Evolutionary conservation across 768 basidiomycete genomes (phyloP).

Genomic region (Tulasnella sp.): DNA sequence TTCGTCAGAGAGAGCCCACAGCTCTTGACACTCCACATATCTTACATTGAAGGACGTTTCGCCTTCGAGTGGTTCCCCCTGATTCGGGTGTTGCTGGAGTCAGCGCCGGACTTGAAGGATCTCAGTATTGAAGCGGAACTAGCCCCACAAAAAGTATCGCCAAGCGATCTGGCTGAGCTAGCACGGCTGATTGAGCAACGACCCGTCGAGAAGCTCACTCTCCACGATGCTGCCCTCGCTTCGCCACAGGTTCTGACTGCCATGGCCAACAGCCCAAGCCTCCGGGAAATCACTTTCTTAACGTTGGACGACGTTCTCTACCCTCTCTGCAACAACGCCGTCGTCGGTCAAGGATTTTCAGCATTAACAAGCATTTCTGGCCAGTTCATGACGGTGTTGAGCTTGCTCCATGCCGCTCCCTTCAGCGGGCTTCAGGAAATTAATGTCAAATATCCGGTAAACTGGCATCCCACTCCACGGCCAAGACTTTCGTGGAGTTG

Average conservation of each 20-base stretch:
- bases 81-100: background rate
- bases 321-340: background rate
- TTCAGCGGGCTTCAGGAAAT: background rate
- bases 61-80: background rate
- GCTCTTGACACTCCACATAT: background rate
- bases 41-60: conserved; percentile 4
- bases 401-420: background rate
- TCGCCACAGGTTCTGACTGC: background rate
- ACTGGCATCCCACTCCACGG: background rate
- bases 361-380: background rate
- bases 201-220: background rate
- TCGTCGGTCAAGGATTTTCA: background rate
- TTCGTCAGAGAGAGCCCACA: background rate
- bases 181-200: background rate
- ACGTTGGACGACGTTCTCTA: background rate
- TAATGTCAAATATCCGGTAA: background rate
- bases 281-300: background rate
- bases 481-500: background rate
- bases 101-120: background rate
- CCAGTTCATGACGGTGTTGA: background rate
- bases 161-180: background rate
- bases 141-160: background rate
- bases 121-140: background rate
- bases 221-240: background rate
- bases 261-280: background rate